A percentile compares a stretch with the other conserved stretches of the same genome.
Conservation (phyloP, 2,329 filamentous ascomycete genomes). For the Scytalidium sp. region DNA sequence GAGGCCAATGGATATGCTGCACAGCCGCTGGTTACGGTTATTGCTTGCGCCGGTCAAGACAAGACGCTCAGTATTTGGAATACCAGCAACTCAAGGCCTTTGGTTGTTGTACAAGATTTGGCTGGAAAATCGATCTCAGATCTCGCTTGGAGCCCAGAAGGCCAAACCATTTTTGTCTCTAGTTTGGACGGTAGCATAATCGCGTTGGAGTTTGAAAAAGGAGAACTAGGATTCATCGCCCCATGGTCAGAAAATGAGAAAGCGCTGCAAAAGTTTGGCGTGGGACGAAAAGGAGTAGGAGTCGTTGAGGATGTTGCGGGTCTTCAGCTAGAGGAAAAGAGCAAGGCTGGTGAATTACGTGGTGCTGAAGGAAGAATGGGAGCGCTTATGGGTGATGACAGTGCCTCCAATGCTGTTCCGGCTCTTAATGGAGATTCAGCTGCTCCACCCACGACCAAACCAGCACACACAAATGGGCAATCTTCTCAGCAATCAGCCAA, state of each 20-base stretch:
- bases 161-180: slow-evolving; percentile 79
- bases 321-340: slow-evolving; percentile 81
- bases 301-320: slow-evolving; percentile 92
- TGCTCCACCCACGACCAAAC: slow-evolving; percentile 5
- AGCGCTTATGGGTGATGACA: slow-evolving; percentile 89
- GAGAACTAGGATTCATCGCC: slow-evolving; percentile 87
- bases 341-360: slow-evolving; percentile 85
- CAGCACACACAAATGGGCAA: slow-evolving; percentile 19
- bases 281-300: slow-evolving; percentile 80
- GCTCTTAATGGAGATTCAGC: slow-evolving; percentile 22
- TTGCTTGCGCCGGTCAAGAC: slow-evolving; percentile 94
- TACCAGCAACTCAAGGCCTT: slow-evolving; percentile 86
- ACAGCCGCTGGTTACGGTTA: slow-evolving; percentile 73
- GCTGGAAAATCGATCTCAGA: slow-evolving; percentile 91
- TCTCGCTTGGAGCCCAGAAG: slow-evolving; percentile 90
- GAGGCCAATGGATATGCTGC: slow-evolving; percentile 45
- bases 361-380: slow-evolving; percentile 96
- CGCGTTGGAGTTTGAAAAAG: slow-evolving; percentile 75
- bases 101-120: slow-evolving; percentile 86
- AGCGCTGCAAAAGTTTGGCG: slow-evolving; percentile 88
- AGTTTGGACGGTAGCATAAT: slow-evolving; percentile 89
- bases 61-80: slow-evolving; percentile 98
- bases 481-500: slow-evolving; percentile 34
- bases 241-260: slow-evolving; percentile 87
- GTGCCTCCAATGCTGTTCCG: slow-evolving; percentile 26